Percentiles rank a stretch among this genome's conserved stretches.
These are phyloP conservation scores for Penstemon barbatus DNA, from an alignment of 257 asterid species.

Conservation along the genomic window DNA sequence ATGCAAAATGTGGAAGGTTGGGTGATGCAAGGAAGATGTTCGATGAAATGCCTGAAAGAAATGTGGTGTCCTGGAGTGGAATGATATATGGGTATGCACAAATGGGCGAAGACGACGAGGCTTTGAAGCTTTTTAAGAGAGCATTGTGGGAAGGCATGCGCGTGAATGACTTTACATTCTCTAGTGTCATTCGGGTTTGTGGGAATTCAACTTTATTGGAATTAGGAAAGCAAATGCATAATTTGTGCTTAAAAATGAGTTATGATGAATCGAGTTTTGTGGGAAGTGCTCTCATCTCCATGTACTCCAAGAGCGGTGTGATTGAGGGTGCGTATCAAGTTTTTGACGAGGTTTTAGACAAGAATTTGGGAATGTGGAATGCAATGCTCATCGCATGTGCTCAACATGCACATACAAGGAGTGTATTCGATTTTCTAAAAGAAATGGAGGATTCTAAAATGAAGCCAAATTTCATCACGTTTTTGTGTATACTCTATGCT, in stretches of 20 bases:
- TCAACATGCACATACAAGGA: slow-evolving; percentile 63
- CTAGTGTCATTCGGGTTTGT: slow-evolving; percentile 81
- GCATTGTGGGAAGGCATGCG: slow-evolving; percentile 55
- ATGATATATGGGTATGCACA: slow-evolving; percentile 81
- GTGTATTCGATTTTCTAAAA: slow-evolving; percentile 57
- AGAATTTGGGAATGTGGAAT: slow-evolving; percentile 84
- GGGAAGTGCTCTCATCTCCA: slow-evolving; percentile 70
- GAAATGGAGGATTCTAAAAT: slow-evolving; percentile 46
- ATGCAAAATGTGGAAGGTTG: slow-evolving; percentile 66
- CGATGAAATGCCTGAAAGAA: slow-evolving; percentile 78
- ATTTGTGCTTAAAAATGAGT: slow-evolving; percentile 62
- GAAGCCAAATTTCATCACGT: slow-evolving; percentile 78
- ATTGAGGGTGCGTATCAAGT: slow-evolving; percentile 63
- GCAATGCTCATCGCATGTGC: slow-evolving; percentile 76
- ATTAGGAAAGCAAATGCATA: slow-evolving; percentile 80
- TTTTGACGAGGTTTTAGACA: slow-evolving; percentile 51
- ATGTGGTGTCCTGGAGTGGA: slow-evolving; percentile 90
- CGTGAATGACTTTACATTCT: slow-evolving; percentile 79
- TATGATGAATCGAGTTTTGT: slow-evolving; percentile 56
- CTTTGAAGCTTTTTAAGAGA: slow-evolving; percentile 61
- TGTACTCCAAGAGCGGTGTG: slow-evolving; percentile 84
- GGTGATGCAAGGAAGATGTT: slow-evolving; percentile 67
- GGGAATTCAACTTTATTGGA: slow-evolving; percentile 70
- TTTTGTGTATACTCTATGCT: slow-evolving; percentile 63
- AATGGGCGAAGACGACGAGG: slow-evolving; percentile 70